phyloP scores from a whole-genome alignment of 2,329 filamentous ascomycete genomes.

The Pyrenophora teres region DNA sequence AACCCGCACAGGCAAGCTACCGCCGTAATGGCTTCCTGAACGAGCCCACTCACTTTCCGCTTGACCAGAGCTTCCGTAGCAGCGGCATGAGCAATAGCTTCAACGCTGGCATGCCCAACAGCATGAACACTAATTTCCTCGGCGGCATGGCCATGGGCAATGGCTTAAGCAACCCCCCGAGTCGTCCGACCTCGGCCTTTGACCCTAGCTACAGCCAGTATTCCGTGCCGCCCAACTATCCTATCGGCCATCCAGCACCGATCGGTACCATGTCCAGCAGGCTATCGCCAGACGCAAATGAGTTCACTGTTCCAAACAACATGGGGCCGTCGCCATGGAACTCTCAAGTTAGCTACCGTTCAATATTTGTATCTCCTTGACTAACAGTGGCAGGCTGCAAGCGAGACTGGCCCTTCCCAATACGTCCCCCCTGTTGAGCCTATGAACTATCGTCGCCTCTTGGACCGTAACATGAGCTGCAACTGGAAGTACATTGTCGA shows the following conservation, averaged over 20 bases:
- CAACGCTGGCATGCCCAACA: conserved; percentile 17
- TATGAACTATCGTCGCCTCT: conserved; percentile 90
- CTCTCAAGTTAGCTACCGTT: conserved; percentile 32
- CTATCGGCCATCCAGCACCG: conserved; percentile 37
- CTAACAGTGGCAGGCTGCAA: conserved; percentile 29
- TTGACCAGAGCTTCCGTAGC: conserved; percentile 41
- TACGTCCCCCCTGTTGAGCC: conserved; percentile 89
- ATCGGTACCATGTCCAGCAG: conserved; percentile 47
- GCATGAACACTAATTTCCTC: conserved; percentile 7
- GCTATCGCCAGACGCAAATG: conserved; percentile 53
- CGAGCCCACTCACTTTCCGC: conserved; percentile 45
- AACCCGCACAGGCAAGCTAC: conserved; percentile 27
- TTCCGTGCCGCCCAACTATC: conserved; percentile 34
- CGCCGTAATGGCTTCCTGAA: conserved; percentile 44
- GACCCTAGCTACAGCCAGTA: conserved; percentile 44
- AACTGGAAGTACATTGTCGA: conserved; percentile 99
- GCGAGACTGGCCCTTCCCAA: conserved; percentile 52
- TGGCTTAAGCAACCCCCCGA: conserved; percentile 38
- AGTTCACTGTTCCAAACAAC: conserved; percentile 47
- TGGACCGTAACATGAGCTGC: conserved; percentile 94
- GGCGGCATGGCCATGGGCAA: conserved; percentile 16
- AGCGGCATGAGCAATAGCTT: conserved; percentile 21
- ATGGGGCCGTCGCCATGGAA: conserved; percentile 49
- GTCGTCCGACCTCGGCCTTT: conserved; percentile 46
- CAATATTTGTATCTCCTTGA: neutral